Conservation (phyloP, 495 filamentous ascomycete species). For the Talaromyces trachyspermus region DNA sequence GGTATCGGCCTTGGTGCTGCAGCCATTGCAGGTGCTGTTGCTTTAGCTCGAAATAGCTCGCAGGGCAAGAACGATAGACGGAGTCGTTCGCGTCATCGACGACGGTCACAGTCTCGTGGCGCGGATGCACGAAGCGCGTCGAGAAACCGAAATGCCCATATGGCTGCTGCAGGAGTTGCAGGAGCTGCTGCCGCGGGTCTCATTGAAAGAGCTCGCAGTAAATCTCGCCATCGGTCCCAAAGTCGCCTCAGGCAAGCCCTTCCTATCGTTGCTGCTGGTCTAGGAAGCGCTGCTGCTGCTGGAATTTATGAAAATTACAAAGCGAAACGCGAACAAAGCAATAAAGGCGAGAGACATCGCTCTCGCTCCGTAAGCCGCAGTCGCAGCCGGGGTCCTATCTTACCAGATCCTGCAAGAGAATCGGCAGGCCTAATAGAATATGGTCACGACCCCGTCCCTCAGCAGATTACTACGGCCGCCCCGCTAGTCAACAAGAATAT, state of each 20-base stretch:
- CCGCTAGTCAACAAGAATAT: slow-evolving; percentile 30
- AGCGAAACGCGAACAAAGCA: slow-evolving; percentile 55
- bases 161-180: slow-evolving; percentile 71
- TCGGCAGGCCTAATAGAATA: slow-evolving; percentile 74
- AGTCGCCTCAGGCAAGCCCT: slow-evolving; percentile 53
- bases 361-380: slow-evolving; percentile 51
- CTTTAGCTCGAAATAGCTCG: slow-evolving; percentile 61
- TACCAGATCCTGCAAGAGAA: slow-evolving; percentile 49
- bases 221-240: slow-evolving; percentile 57
- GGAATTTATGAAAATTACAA: slow-evolving; percentile 75
- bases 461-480: slow-evolving; percentile 45
- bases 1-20: slow-evolving; percentile 75
- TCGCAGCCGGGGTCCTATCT: slow-evolving; percentile 45
- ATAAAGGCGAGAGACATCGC: slow-evolving; percentile 35
- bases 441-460: slow-evolving; percentile 56
- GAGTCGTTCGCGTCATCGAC: slow-evolving; percentile 61
- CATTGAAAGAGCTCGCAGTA: slow-evolving; percentile 65
- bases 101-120: slow-evolving; percentile 40
- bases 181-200: slow-evolving; percentile 72
- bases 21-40: slow-evolving; percentile 72
- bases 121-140: slow-evolving; percentile 29
- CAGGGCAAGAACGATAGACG: slow-evolving; percentile 57
- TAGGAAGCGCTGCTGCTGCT: slow-evolving; percentile 71
- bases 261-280: slow-evolving; percentile 65
- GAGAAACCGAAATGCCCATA: slow-evolving; percentile 57